Conservation (phyloP, 257 asterid genomes). For the Capsicum rhomboideum region DNA sequence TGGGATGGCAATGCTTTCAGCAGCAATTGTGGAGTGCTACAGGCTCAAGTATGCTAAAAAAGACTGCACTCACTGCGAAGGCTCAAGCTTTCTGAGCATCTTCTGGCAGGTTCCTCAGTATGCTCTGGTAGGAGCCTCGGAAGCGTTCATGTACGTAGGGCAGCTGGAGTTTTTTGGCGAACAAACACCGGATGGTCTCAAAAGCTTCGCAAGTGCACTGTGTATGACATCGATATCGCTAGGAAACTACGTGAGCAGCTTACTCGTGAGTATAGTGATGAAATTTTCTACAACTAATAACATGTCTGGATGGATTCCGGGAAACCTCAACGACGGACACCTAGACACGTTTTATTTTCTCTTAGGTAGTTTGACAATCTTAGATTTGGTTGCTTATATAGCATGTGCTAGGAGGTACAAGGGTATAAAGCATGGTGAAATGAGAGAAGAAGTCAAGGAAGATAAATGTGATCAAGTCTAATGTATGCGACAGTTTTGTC, state of each 20-base stretch:
- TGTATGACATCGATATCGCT: conserved; percentile 93
- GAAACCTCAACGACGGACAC: conserved; percentile 78
- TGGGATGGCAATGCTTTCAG: conserved; percentile 62
- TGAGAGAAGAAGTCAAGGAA: conserved; percentile 16
- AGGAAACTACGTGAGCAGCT: conserved; percentile 81
- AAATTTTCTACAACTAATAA: conserved; percentile 56
- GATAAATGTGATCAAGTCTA: conserved; percentile 25
- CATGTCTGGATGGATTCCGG: conserved; percentile 91
- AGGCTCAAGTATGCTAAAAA: conserved; percentile 54
- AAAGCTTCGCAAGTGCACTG: conserved; percentile 94
- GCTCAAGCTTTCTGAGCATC: conserved; percentile 79
- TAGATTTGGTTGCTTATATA: conserved; percentile 52
- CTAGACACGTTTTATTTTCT: conserved; percentile 75
- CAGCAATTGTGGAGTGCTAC: conserved; percentile 71
- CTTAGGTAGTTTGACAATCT: conserved; percentile 62
- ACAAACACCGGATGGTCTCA: conserved; percentile 82
- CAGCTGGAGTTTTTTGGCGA: conserved; percentile 88
- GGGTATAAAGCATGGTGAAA: conserved; percentile 43
- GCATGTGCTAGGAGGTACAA: conserved; percentile 66
- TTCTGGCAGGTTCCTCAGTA: conserved; percentile 96
- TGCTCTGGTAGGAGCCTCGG: conserved; percentile 80
- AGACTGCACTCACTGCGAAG: conserved; percentile 61
- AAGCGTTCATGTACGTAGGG: conserved; percentile 89
- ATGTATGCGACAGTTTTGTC: background rate
- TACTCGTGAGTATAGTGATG: conserved; percentile 74